phyloP scores from a whole-genome alignment of 352 stramenopile species.

The Peronospora tabacina region DNA sequence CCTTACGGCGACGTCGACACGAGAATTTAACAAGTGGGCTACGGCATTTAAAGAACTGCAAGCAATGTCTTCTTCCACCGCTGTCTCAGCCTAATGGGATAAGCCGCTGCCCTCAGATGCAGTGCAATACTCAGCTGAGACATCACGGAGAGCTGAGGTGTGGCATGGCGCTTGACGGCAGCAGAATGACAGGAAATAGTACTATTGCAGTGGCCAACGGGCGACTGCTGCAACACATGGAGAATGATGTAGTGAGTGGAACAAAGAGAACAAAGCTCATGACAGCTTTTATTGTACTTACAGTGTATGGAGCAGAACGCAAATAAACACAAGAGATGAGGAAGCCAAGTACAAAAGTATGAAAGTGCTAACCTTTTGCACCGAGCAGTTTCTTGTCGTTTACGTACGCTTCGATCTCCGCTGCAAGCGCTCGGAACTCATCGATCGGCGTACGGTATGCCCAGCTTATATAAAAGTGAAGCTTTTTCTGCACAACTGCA shows the following conservation, averaged over 20 bases:
- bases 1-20: slow-evolving; percentile 56
- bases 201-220: slow-evolving; percentile 12
- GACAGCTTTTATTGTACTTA: slow-evolving; percentile 26
- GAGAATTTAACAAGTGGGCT: slow-evolving; percentile 85
- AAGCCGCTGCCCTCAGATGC: slow-evolving; percentile 4
- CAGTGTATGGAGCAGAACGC: slow-evolving; percentile 16
- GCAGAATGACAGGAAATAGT: slow-evolving; percentile 27
- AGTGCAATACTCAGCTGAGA: slow-evolving; percentile 5
- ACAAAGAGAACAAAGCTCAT: slow-evolving; percentile 8
- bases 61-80: slow-evolving; percentile 27
- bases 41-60: slow-evolving; percentile 51
- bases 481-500: slow-evolving; percentile 35
- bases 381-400: slow-evolving; percentile 16
- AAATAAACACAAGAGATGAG: slow-evolving; percentile 21
- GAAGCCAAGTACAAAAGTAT: slow-evolving; percentile 25
- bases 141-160: slow-evolving; percentile 5
- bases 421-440: slow-evolving; percentile 21
- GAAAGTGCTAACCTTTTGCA: slow-evolving; percentile 10
- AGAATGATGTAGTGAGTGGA: slow-evolving; percentile 23
- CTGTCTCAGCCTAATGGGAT: slow-evolving; percentile 28
- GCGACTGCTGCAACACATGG: slow-evolving; percentile 8
- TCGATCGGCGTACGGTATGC: slow-evolving; percentile 20
- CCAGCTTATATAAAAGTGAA: slow-evolving; percentile 57
- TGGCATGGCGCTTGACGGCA: slow-evolving; percentile 14
- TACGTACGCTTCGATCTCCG: slow-evolving; percentile 19